These are phyloP conservation scores for Fusarium sp. DNA, from an alignment of 2,329 filamentous ascomycete species.

Conservation along the genomic window DNA sequence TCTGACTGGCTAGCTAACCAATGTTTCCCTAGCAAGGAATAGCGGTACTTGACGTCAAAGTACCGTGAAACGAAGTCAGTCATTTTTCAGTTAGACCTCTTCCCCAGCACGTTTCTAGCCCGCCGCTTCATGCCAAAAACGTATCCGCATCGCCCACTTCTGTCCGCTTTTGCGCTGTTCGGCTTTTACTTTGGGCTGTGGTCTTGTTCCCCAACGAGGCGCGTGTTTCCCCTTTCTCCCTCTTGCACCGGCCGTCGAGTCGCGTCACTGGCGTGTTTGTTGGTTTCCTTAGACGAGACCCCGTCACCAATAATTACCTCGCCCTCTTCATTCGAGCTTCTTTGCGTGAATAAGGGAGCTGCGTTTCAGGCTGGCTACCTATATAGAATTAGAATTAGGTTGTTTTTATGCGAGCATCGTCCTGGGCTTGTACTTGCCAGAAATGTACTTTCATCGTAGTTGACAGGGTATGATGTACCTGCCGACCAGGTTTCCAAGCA, in stretches of 20 bases:
- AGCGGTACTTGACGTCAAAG: slow-evolving; percentile 35
- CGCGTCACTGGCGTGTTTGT: slow-evolving; percentile 30
- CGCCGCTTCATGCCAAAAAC: slow-evolving; percentile 47
- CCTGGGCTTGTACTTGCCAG: neutral
- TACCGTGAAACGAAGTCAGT: slow-evolving; percentile 45
- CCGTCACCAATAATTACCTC: slow-evolving; percentile 14
- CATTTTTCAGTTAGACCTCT: slow-evolving; percentile 37
- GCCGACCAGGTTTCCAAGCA: slow-evolving; percentile 44
- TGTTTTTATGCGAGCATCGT: slow-evolving; percentile 7
- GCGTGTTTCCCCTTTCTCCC: slow-evolving; percentile 40
- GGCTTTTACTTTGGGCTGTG: slow-evolving; percentile 43
- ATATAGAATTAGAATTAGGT: neutral
- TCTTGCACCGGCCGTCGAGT: slow-evolving; percentile 30
- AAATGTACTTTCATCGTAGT: neutral
- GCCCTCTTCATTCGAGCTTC: slow-evolving; percentile 8
- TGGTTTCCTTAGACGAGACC: slow-evolving; percentile 2
- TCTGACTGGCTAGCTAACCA: slow-evolving; percentile 30
- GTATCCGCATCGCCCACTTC: slow-evolving; percentile 47
- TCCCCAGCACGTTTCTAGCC: slow-evolving; percentile 46
- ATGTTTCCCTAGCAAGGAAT: slow-evolving; percentile 32
- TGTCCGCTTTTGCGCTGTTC: slow-evolving; percentile 47
- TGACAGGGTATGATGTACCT: slow-evolving; percentile 35
- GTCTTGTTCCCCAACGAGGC: slow-evolving; percentile 42
- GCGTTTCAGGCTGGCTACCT: neutral
- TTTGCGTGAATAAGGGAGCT: neutral